Evolutionary conservation across 257 asterid genomes (phyloP).

Genomic region (Euphrasia confusa): DNA sequence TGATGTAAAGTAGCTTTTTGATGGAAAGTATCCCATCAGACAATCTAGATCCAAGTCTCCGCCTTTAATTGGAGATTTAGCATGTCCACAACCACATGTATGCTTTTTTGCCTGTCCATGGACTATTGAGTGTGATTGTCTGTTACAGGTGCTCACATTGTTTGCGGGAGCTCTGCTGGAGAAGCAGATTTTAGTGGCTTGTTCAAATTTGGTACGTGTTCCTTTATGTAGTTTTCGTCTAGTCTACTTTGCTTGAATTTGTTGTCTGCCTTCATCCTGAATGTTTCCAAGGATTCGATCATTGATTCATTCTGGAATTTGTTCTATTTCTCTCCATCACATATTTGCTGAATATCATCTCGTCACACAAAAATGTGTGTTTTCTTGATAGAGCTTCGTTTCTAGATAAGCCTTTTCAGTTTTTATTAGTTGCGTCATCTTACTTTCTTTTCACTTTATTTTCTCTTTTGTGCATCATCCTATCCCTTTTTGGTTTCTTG

Average conservation of each 20-base stretch:
- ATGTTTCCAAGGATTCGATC: background rate
- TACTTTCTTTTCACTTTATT: background rate
- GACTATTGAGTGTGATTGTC: constrained; percentile 23
- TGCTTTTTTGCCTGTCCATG: constrained; percentile 2
- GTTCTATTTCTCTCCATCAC: background rate
- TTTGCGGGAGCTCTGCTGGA: constrained; percentile 90
- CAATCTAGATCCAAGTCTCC: too few relatives aligned
- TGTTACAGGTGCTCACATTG: constrained; percentile 71
- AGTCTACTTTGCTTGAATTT: constrained; percentile 12
- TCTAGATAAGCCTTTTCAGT: background rate
- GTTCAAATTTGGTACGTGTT: constrained; percentile 82
- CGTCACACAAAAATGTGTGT: background rate
- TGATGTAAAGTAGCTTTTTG: too few relatives aligned
- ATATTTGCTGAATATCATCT: background rate
- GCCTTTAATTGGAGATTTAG: background rate
- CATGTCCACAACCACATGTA: constrained; percentile 17
- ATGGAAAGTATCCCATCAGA: too few relatives aligned
- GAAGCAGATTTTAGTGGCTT: constrained; percentile 73
- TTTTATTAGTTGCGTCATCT: constrained; percentile 4
- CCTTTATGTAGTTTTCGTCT: constrained; percentile 2
- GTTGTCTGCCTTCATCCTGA: constrained; percentile 20
- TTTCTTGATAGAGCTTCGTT: constrained; percentile 3
- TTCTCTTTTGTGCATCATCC: constrained; percentile 11
- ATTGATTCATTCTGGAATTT: background rate
- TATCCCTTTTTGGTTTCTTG: constrained; percentile 20